Base-by-base conservation (phyloP, 2,329 filamentous ascomycete genomes). In the Ambrosiella cleistominuta region DNA sequence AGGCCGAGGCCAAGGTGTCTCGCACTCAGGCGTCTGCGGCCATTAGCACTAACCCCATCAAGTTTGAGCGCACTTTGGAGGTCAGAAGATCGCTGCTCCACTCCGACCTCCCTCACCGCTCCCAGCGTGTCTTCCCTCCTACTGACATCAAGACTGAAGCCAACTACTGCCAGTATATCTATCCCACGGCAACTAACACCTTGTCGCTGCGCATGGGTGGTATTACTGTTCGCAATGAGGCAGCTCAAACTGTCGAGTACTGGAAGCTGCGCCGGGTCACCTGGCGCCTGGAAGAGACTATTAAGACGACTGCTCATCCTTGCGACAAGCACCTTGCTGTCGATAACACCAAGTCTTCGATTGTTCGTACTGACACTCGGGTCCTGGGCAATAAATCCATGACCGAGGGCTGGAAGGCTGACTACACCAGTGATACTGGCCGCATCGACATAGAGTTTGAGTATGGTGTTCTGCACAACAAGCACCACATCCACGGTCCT, bases 241-340 rank as follows among this genome's bases (percentile, higher is more conserved):
- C 82, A 47, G 79, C 78, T 60, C 83, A 86, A 67, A 90, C 82
- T 6, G 79, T 93, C 61, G 79, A 82, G 67, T 78, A 81, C 66
- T 97, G 91, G 91, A 85, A 85, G 65, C 76, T 98, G 37, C 87
- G 90, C 69, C 93, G 94, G 70, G 78, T 96, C 63, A 88, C 85
- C 62, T 98, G 91, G 91, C 82, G 86, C 63, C 83, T 98, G 57
- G 90, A 96, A 67, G 91, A 98, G 74, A 85, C 82, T 9, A 80
- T 88, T 68, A 85, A 83, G 70, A 83, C 84, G 42, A 75, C 91
- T 44, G 87, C 88, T 0, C 83, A 86, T 1, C 86, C 88, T 15
- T 97, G 93, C 72, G 66, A 77, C 40, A 86, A 84, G 68, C 93
- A 97, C 70, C 36, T 13, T 7, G 7, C 9, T 36, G 66, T 66